phyloP scores from a whole-genome alignment of 306 rosid genomes.

The Aeschynomene evenia region DNA sequence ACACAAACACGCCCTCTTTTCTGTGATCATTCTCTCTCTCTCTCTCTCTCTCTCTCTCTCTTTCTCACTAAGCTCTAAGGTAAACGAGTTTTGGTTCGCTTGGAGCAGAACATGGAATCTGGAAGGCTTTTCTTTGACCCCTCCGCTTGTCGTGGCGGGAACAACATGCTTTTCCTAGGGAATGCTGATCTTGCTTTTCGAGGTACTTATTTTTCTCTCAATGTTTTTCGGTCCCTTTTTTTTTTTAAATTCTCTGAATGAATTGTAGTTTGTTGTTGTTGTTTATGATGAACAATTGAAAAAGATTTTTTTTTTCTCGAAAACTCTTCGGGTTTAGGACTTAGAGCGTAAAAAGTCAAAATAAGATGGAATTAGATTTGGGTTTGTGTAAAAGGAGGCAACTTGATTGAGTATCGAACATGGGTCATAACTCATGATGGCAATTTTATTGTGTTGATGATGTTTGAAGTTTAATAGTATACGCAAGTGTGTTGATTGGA shows the following conservation, averaged over 20 bases:
- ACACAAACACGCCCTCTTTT: neutral
- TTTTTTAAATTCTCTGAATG: neutral
- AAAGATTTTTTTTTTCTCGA: too few species aligned
- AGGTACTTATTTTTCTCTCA: constrained; percentile 42
- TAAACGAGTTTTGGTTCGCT: too few species aligned
- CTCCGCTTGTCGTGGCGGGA: constrained; percentile 57
- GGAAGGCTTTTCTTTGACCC: constrained; percentile 69
- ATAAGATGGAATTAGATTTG: neutral
- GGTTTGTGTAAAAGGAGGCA: constrained; percentile 28
- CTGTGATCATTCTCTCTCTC: neutral
- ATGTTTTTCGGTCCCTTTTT: neutral
- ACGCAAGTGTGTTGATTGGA: constrained; percentile 7
- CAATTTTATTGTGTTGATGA: neutral
- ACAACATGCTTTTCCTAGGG: constrained; percentile 81
- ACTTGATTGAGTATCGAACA: constrained; percentile 20
- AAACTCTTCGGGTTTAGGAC: neutral
- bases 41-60: neutral
- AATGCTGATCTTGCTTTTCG: constrained; percentile 60
- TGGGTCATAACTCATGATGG: neutral
- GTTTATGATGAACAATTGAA: neutral
- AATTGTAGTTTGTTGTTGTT: neutral
- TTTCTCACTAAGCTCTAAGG: neutral
- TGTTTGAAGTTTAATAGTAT: neutral
- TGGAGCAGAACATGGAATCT: constrained; percentile 51
- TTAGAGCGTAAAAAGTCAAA: neutral